These are phyloP conservation scores for Verbascum thapsus DNA, from an alignment of 257 asterid genomes.

Conservation along the genomic window DNA sequence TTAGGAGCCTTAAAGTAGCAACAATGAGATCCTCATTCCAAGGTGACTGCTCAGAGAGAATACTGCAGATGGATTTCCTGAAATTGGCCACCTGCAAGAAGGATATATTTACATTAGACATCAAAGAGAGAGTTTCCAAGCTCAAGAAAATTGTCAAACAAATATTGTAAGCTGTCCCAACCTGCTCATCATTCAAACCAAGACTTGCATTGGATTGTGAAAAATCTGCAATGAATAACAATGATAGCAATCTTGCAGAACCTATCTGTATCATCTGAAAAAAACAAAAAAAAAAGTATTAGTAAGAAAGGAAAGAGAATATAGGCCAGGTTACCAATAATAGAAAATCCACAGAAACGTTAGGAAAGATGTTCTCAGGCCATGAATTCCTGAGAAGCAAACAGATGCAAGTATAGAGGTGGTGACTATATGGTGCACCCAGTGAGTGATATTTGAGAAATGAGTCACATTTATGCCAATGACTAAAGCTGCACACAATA, in stretches of 20 bases:
- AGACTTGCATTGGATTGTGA: conserved; percentile 62
- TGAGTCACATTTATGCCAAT: conserved; percentile 10
- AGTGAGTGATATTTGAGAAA: not conserved
- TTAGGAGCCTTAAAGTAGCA: conserved; percentile 65
- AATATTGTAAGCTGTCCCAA: conserved; percentile 32
- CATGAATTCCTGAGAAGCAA: conserved; percentile 27
- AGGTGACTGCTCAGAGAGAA: conserved; percentile 60
- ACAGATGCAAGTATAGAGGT: conserved; percentile 15
- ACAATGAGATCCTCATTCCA: conserved; percentile 65
- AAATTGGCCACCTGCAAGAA: conserved; percentile 61
- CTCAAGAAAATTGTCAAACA: conserved; percentile 25
- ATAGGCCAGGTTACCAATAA: conserved; percentile 14
- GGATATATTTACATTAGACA: conserved; percentile 32
- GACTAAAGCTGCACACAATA: not conserved
- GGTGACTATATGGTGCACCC: conserved; percentile 1
- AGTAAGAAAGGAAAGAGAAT: conserved; percentile 24
- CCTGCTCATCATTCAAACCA: conserved; percentile 89
- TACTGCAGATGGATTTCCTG: conserved; percentile 54
- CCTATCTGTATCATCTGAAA: conserved; percentile 75
- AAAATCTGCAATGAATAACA: conserved; percentile 55
- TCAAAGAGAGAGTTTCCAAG: conserved; percentile 21
- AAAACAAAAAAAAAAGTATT: conserved; percentile 16
- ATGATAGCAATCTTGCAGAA: conserved; percentile 76
- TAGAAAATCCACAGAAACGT: conserved; percentile 1
- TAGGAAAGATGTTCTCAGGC: not conserved